These are phyloP conservation scores for Vanderwaltozyma yarrowii DNA, from an alignment of 805 yeast species.

Conservation along the genomic window DNA sequence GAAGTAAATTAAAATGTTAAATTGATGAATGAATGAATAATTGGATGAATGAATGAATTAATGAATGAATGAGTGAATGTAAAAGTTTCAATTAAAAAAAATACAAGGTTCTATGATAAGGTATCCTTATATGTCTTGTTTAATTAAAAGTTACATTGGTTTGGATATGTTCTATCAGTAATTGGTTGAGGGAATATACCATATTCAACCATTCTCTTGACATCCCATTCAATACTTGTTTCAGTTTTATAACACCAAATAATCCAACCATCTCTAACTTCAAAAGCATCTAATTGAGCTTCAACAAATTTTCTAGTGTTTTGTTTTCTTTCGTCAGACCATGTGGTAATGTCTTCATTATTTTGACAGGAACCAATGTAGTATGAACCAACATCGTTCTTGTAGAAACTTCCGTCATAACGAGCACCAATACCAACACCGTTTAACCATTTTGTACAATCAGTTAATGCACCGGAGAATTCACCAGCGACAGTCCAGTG, in stretches of 20 bases:
- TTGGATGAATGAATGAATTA: too few species aligned
- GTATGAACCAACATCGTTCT: constrained; percentile 26
- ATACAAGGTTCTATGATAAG: too few species aligned
- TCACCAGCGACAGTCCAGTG: constrained; percentile 81
- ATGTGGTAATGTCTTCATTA: constrained; percentile 37
- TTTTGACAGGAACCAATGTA: constrained; percentile 53
- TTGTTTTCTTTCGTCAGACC: constrained; percentile 48
- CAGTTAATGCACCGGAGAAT: constrained; percentile 88
- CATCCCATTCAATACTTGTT: constrained; percentile 76
- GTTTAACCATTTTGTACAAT: constrained; percentile 81
- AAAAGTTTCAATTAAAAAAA: too few species aligned
- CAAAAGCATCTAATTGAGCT: constrained; percentile 84
- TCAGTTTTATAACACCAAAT: constrained; percentile 95
- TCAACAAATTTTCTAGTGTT: constrained; percentile 66
- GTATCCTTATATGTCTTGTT: too few species aligned
- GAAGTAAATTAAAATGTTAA: too few species aligned
- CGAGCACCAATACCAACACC: constrained; percentile 81
- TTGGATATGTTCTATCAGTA: constrained; percentile 52
- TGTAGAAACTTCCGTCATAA: constrained; percentile 49
- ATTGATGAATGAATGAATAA: too few species aligned
- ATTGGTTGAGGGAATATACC: constrained; percentile 79
- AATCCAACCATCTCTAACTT: constrained; percentile 74
- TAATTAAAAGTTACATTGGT: constrained; percentile 40
- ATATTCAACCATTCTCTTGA: constrained; percentile 43
- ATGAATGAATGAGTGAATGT: too few species aligned